Percentiles rank a stretch among this genome's conserved stretches.
phyloP scores from a whole-genome alignment of 352 stramenopile genomes.

The Globisporangium paddicum region DNA sequence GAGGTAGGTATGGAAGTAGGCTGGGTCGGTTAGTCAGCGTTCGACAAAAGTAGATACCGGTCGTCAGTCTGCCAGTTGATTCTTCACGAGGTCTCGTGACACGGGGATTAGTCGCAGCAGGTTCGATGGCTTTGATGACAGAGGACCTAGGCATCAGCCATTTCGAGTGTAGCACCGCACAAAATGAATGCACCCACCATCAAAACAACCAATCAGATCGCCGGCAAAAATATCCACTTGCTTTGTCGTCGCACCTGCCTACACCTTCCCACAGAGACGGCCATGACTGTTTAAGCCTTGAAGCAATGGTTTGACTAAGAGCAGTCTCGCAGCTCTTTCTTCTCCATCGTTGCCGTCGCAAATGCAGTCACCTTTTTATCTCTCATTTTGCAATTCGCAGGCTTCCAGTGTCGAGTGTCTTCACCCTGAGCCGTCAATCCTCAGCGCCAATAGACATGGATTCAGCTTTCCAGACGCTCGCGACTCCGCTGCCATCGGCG shows the following conservation, averaged over 20 bases:
- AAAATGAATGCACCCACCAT: conserved; percentile 4
- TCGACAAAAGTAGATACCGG: too few relatives aligned
- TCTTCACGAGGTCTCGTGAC: too few relatives aligned
- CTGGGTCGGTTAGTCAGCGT: too few relatives aligned
- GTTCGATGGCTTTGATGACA: too few relatives aligned
- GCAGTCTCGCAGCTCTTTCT: neutral
- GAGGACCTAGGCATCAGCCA: neutral
- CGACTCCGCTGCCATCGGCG: neutral
- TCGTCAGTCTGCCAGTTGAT: too few relatives aligned
- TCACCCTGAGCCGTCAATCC: neutral
- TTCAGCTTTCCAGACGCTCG: neutral
- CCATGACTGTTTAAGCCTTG: neutral
- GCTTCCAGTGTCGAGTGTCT: neutral
- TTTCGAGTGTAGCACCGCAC: neutral
- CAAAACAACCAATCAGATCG: neutral
- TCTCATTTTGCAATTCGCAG: neutral
- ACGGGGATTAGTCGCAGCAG: too few relatives aligned
- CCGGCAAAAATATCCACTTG: neutral
- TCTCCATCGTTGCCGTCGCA: neutral
- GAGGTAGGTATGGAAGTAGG: too few relatives aligned
- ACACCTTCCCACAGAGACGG: neutral
- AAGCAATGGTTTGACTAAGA: neutral
- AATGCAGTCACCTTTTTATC: neutral
- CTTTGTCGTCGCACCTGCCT: neutral
- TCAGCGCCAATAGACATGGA: neutral